Evolutionary conservation across 192 early-diverging fungal genomes (phyloP), one percentile per base, ranked within the genome.

Genomic region (Coemansia javaensis): DNA sequence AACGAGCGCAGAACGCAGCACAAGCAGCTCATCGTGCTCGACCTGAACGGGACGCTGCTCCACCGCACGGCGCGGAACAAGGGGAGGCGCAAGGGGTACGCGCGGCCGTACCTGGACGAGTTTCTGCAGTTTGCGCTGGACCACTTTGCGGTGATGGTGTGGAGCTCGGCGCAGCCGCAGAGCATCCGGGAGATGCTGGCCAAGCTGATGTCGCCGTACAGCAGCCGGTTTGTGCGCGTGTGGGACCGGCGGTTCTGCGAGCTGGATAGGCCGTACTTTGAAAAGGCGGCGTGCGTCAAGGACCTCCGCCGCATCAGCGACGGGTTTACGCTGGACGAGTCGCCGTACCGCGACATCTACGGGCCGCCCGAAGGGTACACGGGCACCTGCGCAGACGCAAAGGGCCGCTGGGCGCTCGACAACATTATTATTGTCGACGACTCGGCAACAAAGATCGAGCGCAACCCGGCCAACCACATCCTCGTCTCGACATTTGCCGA

Each of bases 1-100:
- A 73, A 73, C 40, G 69, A 73, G 35, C 30, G 37, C 22, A 32
- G 31, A 2, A 53, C 57, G 3, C 27, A 33, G 23, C 58, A 65
- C 44, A 64, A 71, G 38, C 44, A 76, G 44, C 60, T 88, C 3
- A 52, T 88, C 24, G 77, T 88, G 16, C 72, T 88, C 2, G 86
- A 88, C 48, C 67, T 88, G 14, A 88, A 88, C 41, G 86, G 86
- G 1, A 82, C 86, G 1, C 47, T 88, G 21, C 55, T 88, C 11
- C 68, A 63, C 33, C 75, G 83, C 12, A 44, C 15, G 7, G 21
- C 18, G n/a, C 51, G 36, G 2, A 46, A 35, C 5, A 15, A 31
- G 16, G 43, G 41, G 20, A 25, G 20, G 21, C 37, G 61, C 4
- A 30, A 18, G 5, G 56, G 75, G 31, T 40, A 42, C 17, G 32